These are phyloP conservation scores for Tephrocybe rancida DNA, from an alignment of 768 basidiomycete species.

Conservation along the genomic window DNA sequence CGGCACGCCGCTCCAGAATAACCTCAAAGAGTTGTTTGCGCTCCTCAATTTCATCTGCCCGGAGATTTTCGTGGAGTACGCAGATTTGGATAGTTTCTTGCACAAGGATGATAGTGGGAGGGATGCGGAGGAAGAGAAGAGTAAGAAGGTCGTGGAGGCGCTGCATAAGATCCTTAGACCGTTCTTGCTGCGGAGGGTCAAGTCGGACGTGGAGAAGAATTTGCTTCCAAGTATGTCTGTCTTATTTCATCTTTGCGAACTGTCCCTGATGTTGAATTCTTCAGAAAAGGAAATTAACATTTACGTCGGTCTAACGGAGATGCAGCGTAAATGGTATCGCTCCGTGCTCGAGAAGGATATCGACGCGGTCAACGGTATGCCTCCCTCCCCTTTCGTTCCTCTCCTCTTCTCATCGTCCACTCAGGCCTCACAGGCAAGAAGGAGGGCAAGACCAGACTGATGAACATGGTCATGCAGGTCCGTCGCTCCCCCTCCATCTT, in stretches of 20 bases:
- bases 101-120: slow-evolving; percentile 78
- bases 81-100: slow-evolving; percentile 92
- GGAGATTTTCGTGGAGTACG: slow-evolving; percentile 91
- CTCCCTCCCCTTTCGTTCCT: background rate
- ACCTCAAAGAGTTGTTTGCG: slow-evolving; percentile 92
- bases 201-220: slow-evolving; percentile 96
- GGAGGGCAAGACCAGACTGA: slow-evolving; percentile 94
- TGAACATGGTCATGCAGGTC: slow-evolving; percentile 99
- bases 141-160: slow-evolving; percentile 93
- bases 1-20: slow-evolving; percentile 96
- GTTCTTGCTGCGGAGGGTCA: slow-evolving; percentile 92
- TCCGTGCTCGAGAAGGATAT: slow-evolving; percentile 97
- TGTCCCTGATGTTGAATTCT: slow-evolving; percentile 2
- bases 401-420: background rate
- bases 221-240: slow-evolving; percentile 76
- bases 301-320: slow-evolving; percentile 94
- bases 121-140: slow-evolving; percentile 78
- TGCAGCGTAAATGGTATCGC: slow-evolving; percentile 99
- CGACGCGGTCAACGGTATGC: slow-evolving; percentile 92
- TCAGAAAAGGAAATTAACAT: slow-evolving; percentile 98
- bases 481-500: slow-evolving; percentile 2
- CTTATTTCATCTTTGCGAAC: background rate
- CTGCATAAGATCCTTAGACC: slow-evolving; percentile 96
- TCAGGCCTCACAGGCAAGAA: slow-evolving; percentile 92
- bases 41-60: slow-evolving; percentile 95